A percentile compares a stretch with the other conserved stretches of the same genome.
Evolutionary conservation across 768 basidiomycete species (phyloP).

Genomic region (Podaxis sp.): DNA sequence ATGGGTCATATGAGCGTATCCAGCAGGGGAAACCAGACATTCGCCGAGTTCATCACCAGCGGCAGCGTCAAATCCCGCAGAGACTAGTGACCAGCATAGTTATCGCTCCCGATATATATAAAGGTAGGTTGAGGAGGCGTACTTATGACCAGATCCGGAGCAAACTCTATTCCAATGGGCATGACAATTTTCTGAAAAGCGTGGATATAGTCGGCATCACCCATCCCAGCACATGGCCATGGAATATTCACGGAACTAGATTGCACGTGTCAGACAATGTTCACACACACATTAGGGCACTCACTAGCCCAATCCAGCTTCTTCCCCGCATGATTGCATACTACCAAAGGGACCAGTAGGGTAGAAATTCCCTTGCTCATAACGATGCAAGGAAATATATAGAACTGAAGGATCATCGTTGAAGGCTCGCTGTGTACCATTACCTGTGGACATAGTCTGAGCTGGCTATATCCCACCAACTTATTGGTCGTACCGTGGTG

Average conservation of each 20-base stretch:
- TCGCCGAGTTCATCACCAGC: slow-evolving; percentile 88
- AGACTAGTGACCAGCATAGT: slow-evolving; percentile 51
- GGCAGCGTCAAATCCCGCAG: slow-evolving; percentile 97
- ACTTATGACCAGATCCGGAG: slow-evolving; percentile 96
- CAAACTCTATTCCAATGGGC: slow-evolving; percentile 96
- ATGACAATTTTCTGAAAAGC: slow-evolving; percentile 95
- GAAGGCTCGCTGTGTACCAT: slow-evolving; percentile 96
- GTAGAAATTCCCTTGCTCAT: slow-evolving; percentile 89
- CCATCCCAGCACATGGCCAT: slow-evolving; percentile 86
- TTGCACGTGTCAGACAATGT: neutral
- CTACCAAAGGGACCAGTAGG: slow-evolving; percentile 90
- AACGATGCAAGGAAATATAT: slow-evolving; percentile 94
- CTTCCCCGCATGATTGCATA: slow-evolving; percentile 82
- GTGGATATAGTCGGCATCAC: slow-evolving; percentile 93
- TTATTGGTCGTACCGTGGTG: slow-evolving; percentile 69
- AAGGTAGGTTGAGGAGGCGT: slow-evolving; percentile 24
- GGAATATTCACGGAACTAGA: slow-evolving; percentile 91
- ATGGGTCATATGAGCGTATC: slow-evolving; percentile 98
- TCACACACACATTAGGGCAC: slow-evolving; percentile 24
- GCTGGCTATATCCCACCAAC: neutral
- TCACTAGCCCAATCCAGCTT: slow-evolving; percentile 81
- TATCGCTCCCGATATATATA: neutral
- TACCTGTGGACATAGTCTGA: slow-evolving; percentile 49
- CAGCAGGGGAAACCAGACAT: slow-evolving; percentile 86
- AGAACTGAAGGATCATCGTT: slow-evolving; percentile 88